These are phyloP conservation scores for Microbotryum violaceum DNA, from an alignment of 1,284 basidiomycete genomes.

Conservation along the genomic window DNA sequence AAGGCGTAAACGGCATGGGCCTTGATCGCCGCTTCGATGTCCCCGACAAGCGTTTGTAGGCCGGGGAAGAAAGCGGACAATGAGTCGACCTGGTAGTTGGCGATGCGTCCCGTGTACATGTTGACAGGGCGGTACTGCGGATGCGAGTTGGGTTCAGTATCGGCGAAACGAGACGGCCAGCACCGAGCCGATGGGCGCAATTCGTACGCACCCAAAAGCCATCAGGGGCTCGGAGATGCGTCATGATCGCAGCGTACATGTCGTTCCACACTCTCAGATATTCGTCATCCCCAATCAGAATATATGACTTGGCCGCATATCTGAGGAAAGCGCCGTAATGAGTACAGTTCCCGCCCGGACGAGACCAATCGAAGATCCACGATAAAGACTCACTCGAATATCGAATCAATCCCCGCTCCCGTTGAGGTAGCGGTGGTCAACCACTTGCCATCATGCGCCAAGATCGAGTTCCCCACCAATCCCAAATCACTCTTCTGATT, in stretches of 20 bases:
- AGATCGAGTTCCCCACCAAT: conserved; percentile 80
- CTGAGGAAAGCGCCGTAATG: conserved; percentile 40
- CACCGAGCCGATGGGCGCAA: not conserved
- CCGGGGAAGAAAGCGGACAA: conserved; percentile 83
- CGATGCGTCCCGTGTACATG: conserved; percentile 63
- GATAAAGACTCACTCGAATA: conserved; percentile 75
- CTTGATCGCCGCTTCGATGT: conserved; percentile 58
- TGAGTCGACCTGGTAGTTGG: conserved; percentile 67
- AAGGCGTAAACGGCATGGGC: conserved; percentile 46
- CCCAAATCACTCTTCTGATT: conserved; percentile 63
- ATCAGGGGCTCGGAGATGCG: conserved; percentile 66
- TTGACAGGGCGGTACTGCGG: conserved; percentile 68
- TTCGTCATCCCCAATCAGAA: conserved; percentile 59
- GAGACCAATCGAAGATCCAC: not conserved
- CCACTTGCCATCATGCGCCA: conserved; percentile 46
- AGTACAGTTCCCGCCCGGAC: no score
- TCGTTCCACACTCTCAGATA: conserved; percentile 86
- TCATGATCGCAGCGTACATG: conserved; percentile 79
- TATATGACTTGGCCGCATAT: conserved; percentile 51
- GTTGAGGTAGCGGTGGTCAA: conserved; percentile 54
- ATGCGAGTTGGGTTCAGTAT: not conserved
- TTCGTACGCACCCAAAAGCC: conserved; percentile 67
- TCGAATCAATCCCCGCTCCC: conserved; percentile 87
- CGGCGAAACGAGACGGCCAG: conserved; percentile 36
- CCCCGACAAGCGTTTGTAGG: conserved; percentile 78